Evolutionary conservation across 2,329 filamentous ascomycete species (phyloP).

Genomic region (Harringtonia lauricola): DNA sequence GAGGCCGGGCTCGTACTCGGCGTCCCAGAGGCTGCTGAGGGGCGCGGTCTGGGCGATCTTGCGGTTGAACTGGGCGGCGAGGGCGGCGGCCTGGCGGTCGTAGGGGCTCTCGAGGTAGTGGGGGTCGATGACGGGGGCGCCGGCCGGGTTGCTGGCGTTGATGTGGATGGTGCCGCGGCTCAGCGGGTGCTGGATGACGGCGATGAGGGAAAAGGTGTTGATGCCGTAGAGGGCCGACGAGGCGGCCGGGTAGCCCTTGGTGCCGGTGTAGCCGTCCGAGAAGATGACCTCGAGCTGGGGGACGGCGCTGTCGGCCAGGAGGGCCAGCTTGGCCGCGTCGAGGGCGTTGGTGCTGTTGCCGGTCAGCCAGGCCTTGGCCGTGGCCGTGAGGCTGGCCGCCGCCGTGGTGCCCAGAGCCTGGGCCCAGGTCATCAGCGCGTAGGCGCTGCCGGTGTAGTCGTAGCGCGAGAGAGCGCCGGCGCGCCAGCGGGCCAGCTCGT

Average conservation of each 20-base stretch:
- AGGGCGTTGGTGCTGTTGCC: slow-evolving; percentile 10
- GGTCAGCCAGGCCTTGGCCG: too few species aligned
- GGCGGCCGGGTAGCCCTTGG: slow-evolving; percentile 21
- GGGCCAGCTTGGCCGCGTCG: slow-evolving; percentile 26
- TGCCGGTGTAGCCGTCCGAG: slow-evolving; percentile 31
- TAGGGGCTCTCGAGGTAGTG: slow-evolving; percentile 19
- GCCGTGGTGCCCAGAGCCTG: slow-evolving; percentile 23
- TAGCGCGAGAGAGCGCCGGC: slow-evolving; percentile 21
- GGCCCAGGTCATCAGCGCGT: slow-evolving; percentile 30
- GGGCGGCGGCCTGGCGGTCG: slow-evolving; percentile 15
- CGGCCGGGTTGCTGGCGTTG: slow-evolving; percentile 19
- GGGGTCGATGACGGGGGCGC: slow-evolving; percentile 22
- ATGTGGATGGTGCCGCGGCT: slow-evolving; percentile 22
- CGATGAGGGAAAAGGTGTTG: slow-evolving; percentile 18
- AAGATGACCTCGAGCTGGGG: slow-evolving; percentile 32
- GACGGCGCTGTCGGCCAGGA: slow-evolving; percentile 24
- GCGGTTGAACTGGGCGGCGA: slow-evolving; percentile 19
- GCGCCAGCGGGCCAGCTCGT: slow-evolving; percentile 26
- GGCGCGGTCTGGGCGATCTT: slow-evolving; percentile 21
- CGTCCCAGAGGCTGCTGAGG: slow-evolving; percentile 18
- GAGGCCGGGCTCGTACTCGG: slow-evolving; percentile 23
- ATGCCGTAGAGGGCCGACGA: slow-evolving; percentile 11
- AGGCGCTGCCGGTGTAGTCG: slow-evolving; percentile 27
- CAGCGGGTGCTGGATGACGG: slow-evolving; percentile 19
- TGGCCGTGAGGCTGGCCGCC: too few species aligned